phyloP scores from a whole-genome alignment of 257 asterid genomes.

The Solanum paucissectum region DNA sequence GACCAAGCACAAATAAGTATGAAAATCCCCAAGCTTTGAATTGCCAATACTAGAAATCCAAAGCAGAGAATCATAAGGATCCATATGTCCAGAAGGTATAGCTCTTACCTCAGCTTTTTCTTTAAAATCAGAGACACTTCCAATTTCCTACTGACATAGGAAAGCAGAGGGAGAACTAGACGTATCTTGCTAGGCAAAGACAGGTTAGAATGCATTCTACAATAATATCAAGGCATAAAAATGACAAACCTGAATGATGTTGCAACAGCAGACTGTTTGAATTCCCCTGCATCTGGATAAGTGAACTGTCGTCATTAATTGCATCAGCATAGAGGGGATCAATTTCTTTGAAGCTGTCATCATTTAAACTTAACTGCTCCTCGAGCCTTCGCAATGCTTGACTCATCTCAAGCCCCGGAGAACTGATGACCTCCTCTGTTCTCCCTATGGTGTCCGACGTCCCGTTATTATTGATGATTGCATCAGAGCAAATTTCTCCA shows the following conservation, averaged over 20 bases:
- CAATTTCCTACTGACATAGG: background rate
- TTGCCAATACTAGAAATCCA: background rate
- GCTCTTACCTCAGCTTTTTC: background rate
- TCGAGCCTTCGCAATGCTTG: slow-evolving; percentile 53
- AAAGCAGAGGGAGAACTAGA: background rate
- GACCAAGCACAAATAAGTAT: background rate
- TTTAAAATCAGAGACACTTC: background rate
- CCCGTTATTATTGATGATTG: slow-evolving; percentile 3
- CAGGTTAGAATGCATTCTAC: background rate
- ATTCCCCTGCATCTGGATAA: slow-evolving; percentile 27
- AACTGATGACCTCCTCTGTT: slow-evolving; percentile 29
- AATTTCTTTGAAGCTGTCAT: slow-evolving; percentile 30
- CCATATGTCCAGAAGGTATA: background rate
- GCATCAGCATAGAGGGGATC: slow-evolving; percentile 19
- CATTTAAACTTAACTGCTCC: slow-evolving; percentile 74
- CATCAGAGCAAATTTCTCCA: slow-evolving; percentile 42
- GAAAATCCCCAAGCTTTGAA: background rate
- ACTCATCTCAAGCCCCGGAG: slow-evolving; percentile 43
- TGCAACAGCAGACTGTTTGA: slow-evolving; percentile 22
- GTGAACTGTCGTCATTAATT: slow-evolving; percentile 20
- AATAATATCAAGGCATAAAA: background rate
- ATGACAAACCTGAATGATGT: slow-evolving; percentile 26
- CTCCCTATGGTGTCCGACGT: slow-evolving; percentile 16
- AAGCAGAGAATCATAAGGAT: background rate
- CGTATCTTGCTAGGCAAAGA: background rate